A percentile compares a stretch with the other conserved stretches of the same genome.
Conservation (phyloP, 768 basidiomycete species). For the Phylloporus sp. region DNA sequence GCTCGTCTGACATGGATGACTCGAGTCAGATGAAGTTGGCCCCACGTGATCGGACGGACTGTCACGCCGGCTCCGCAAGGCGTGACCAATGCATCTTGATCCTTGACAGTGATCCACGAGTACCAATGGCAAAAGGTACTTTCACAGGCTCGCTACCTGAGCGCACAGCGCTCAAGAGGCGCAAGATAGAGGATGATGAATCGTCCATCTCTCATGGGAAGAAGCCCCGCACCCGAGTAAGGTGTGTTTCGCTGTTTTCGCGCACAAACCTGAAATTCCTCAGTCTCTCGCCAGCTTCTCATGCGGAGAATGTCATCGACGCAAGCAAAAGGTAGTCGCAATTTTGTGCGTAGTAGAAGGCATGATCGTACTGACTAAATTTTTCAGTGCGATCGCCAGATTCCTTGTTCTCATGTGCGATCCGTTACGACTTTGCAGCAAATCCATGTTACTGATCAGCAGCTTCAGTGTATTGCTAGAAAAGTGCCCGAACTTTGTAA, state of each 20-base stretch:
- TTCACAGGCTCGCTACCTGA: conserved; percentile 20
- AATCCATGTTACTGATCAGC: conserved; percentile 10
- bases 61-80: conserved; percentile 1
- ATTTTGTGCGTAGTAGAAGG: conserved; percentile 11
- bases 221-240: conserved; percentile 71
- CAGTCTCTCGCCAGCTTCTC: conserved; percentile 54
- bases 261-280: neutral
- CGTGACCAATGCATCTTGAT: conserved; percentile 10
- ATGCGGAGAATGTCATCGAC: conserved; percentile 82
- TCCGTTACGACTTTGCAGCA: conserved; percentile 8
- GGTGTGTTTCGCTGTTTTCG: conserved; percentile 40
- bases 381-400: conserved; percentile 74
- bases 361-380: conserved; percentile 14
- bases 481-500: conserved; percentile 87
- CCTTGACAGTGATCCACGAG: conserved; percentile 33
- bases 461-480: conserved; percentile 67
- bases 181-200: conserved; percentile 63
- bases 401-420: conserved; percentile 79
- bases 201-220: conserved; percentile 44
- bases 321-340: conserved; percentile 73
- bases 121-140: conserved; percentile 29
- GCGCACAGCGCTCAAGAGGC: conserved; percentile 47
- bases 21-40: neutral
- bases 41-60: conserved; percentile 25
- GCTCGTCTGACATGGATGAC: conserved; percentile 26